Evolutionary conservation across 1,139 yeast species (phyloP).

Genomic region (Entelexis paramagnoliae): DNA sequence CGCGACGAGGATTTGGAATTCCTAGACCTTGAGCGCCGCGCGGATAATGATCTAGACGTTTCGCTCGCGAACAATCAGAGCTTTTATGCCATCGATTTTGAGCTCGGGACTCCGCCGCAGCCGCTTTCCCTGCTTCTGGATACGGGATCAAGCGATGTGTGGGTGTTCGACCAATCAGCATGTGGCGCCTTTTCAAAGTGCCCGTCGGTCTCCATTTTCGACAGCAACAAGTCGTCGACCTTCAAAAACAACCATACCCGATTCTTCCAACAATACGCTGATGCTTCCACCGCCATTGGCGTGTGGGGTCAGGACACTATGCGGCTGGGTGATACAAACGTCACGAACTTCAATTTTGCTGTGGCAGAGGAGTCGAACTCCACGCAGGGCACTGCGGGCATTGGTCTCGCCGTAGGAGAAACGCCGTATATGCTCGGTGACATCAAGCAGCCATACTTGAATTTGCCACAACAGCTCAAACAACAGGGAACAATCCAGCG

Average conservation of each 20-base stretch:
- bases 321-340: constrained; percentile 35
- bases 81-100: constrained; percentile 13
- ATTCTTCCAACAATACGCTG: constrained; percentile 43
- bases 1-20: neutral
- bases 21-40: neutral
- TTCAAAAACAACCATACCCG: constrained; percentile 29
- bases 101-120: constrained; percentile 16
- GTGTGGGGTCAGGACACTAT: constrained; percentile 50
- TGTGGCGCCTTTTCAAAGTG: neutral
- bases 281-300: constrained; percentile 48
- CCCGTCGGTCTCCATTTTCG: constrained; percentile 29
- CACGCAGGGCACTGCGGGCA: constrained; percentile 50
- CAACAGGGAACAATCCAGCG: constrained; percentile 20
- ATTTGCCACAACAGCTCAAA: constrained; percentile 22
- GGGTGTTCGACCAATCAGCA: constrained; percentile 30
- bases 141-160: constrained; percentile 38
- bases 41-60: neutral
- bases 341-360: constrained; percentile 43
- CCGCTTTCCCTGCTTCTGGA: constrained; percentile 32
- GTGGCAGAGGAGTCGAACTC: constrained; percentile 47
- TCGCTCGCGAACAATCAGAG: constrained; percentile 3
- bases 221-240: constrained; percentile 36
- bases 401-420: constrained; percentile 35
- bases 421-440: constrained; percentile 10
- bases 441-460: constrained; percentile 15